Conservation (phyloP, 768 basidiomycete genomes). For the Amanita pseudoporphyria region DNA sequence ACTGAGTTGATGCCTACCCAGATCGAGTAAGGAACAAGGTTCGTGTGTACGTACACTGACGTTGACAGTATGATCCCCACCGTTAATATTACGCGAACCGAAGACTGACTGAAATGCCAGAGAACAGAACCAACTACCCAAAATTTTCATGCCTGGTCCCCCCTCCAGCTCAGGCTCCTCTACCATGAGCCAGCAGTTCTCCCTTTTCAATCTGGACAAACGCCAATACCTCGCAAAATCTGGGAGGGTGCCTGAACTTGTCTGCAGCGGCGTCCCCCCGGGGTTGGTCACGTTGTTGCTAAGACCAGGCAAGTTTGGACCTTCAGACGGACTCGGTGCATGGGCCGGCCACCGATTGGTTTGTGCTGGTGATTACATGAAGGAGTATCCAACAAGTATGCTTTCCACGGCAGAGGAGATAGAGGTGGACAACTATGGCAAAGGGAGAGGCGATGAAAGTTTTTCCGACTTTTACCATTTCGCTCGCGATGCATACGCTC, state of each 20-base stretch:
- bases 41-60: background rate
- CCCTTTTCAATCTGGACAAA: constrained; percentile 4
- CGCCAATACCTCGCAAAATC: background rate
- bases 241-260: background rate
- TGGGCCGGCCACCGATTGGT: constrained; percentile 6
- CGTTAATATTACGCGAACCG: constrained; percentile 2
- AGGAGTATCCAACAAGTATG: constrained; percentile 2
- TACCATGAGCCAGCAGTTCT: background rate
- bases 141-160: background rate
- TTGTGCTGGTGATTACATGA: constrained; percentile 1
- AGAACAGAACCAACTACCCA: background rate
- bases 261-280: constrained; percentile 2
- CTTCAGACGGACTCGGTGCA: background rate
- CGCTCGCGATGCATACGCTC: background rate
- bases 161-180: background rate
- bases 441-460: background rate
- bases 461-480: background rate
- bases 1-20: too few species aligned
- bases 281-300: background rate
- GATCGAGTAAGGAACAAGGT: too few species aligned
- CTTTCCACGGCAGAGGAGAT: background rate
- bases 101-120: background rate
- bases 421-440: background rate
- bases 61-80: background rate
- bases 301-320: background rate